phyloP scores from a whole-genome alignment of 129 eudicot species.

The Pulicaria dysenterica region DNA sequence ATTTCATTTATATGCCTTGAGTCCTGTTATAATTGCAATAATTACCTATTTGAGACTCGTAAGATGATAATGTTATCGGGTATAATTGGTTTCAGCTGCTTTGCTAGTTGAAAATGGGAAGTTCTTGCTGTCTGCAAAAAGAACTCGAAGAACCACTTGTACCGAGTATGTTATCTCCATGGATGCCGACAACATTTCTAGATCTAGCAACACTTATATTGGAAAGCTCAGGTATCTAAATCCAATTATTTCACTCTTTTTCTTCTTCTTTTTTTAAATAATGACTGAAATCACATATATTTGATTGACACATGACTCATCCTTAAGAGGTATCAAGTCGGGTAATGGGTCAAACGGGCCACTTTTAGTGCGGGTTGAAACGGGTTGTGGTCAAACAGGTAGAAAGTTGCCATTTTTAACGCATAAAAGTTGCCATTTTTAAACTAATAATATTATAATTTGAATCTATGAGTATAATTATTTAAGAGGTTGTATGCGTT shows the following conservation, averaged over 20 bases:
- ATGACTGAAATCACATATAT: background rate
- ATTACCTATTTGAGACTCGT: background rate
- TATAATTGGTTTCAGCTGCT: constrained; percentile 71
- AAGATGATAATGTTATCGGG: constrained; percentile 3
- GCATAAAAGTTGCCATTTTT: too few relatives aligned
- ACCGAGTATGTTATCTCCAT: constrained; percentile 87
- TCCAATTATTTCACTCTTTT: background rate
- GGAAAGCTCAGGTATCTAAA: constrained; percentile 75
- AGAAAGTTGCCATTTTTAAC: background rate
- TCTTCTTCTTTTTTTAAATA: background rate
- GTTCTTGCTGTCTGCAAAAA: constrained; percentile 86
- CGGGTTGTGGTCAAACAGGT: background rate
- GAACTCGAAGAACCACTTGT: constrained; percentile 87
- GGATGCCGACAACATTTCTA: constrained; percentile 87
- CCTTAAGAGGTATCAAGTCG: background rate
- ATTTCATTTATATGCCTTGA: background rate
- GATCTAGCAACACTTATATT: constrained; percentile 84
- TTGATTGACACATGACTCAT: constrained; percentile 6
- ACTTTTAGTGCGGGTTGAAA: too few relatives aligned
- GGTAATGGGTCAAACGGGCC: background rate
- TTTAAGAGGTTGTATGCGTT: background rate
- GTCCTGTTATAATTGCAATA: constrained; percentile 6
- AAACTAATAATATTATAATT: too few relatives aligned
- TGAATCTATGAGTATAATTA: background rate
- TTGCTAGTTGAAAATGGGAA: constrained; percentile 88